Base-by-base conservation (phyloP, 1,284 basidiomycete genomes). In the Vanrija sp. region DNA sequence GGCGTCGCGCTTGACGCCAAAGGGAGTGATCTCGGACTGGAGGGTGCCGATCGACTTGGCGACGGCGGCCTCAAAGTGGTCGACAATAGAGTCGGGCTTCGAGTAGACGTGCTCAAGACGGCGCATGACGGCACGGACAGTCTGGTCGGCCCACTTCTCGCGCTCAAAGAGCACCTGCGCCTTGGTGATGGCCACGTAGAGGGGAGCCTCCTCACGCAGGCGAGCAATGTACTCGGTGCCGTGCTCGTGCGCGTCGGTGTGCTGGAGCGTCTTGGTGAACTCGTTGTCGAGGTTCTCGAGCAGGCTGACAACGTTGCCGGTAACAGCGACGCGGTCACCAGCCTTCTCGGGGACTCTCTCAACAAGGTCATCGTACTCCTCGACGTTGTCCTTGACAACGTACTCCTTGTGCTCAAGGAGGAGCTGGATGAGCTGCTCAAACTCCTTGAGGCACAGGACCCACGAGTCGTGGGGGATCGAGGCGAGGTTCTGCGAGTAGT, bases 21-120 rank as follows among this genome's bases (percentile, higher is more conserved):
- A 74, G 15, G 79, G 73, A 39, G 89, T 80, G 19, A 83, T 80
- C 63, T 84, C 78, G 42, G 79, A 80, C 20, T 84, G 82, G 54
- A 82, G 82, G 61, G 82, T 79, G 4, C 77, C 67, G 14, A 81
- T 79, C 25, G 25, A 12, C 48, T 56, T 45, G 57, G 47, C 51
- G 45, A 83, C 80, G 35, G 83, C 80, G 36, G 84, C 78, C 75
- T 98, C 96, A 42, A 98, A 84, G 25, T 91, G 93, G 69, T 87
- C 85, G 49, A 96, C 87, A 45, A 98, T 94, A 43, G 89, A 82
- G 68, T 97, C 92, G 54, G 93, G 94, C 90, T 98, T 98, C 49
- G 90, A 93, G 77, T 99, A 98, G 57, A 98, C 91, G 76, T 98
- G 96, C 73, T 99, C 96, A 54, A 99, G 78, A 48, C 96, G 85